Evolutionary conservation across 2,329 filamentous ascomycete genomes (phyloP).

Genomic region (Verticillium nonalfalfae): DNA sequence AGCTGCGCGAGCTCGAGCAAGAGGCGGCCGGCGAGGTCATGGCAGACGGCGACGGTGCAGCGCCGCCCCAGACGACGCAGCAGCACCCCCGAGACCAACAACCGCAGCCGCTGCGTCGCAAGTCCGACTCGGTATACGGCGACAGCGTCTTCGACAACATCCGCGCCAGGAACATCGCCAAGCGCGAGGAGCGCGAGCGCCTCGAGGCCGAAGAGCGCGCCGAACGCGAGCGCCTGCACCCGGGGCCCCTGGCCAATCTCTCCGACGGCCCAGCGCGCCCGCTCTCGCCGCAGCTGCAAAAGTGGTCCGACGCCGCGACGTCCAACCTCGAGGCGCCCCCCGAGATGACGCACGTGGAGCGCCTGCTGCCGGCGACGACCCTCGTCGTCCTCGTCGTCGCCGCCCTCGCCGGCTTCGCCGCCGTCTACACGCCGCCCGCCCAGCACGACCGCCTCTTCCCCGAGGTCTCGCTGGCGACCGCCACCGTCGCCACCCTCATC

Average conservation of each 20-base stretch:
- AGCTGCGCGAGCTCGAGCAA: slow-evolving; percentile 47
- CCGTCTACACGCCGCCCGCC: slow-evolving; percentile 31
- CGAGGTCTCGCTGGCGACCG: slow-evolving; percentile 53
- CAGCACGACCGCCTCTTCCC: slow-evolving; percentile 47
- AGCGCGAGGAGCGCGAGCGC: slow-evolving; percentile 39
- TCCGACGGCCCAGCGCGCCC: slow-evolving; percentile 27
- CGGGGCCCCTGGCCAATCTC: slow-evolving; percentile 35
- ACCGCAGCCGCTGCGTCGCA: slow-evolving; percentile 13
- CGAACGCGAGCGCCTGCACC: slow-evolving; percentile 12
- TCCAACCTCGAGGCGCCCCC: slow-evolving; percentile 46
- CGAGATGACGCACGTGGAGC: slow-evolving; percentile 43
- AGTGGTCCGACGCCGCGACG: slow-evolving; percentile 37
- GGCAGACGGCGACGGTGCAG: slow-evolving; percentile 8
- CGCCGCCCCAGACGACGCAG: too few species aligned
- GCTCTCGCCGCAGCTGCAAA: slow-evolving; percentile 30
- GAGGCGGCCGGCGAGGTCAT: slow-evolving; percentile 15
- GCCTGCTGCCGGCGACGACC: slow-evolving; percentile 48
- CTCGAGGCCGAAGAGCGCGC: slow-evolving; percentile 33
- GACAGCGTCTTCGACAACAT: slow-evolving; percentile 50
- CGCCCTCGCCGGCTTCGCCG: slow-evolving; percentile 34
- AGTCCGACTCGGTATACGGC: slow-evolving; percentile 48
- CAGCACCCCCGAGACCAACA: too few species aligned
- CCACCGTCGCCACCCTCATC: slow-evolving; percentile 58
- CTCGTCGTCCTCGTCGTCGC: slow-evolving; percentile 38
- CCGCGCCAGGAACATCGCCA: slow-evolving; percentile 44